phyloP scores from a whole-genome alignment of 2,329 filamentous ascomycete species.

The Phyllosticta ampelicida region DNA sequence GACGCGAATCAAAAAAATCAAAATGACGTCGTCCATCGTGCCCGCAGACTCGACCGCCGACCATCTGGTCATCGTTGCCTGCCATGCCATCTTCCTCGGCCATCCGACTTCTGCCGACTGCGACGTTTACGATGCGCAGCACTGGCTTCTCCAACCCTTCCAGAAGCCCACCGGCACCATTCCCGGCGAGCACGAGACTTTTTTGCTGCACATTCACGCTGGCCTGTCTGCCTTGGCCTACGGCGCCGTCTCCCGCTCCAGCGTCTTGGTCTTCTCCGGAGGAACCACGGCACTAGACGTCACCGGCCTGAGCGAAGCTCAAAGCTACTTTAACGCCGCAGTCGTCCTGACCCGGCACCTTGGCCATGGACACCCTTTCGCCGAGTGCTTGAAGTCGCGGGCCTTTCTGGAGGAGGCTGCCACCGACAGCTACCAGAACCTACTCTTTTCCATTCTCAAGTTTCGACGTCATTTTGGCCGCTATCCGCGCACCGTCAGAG shows the following conservation, averaged over 20 bases:
- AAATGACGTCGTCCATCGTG: neutral
- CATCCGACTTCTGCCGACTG: conserved; percentile 18
- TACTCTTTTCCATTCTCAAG: conserved; percentile 62
- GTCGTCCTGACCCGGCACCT: conserved; percentile 17
- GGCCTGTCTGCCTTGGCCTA: conserved; percentile 46
- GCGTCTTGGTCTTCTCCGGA: conserved; percentile 62
- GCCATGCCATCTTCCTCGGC: conserved; percentile 68
- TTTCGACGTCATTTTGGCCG: conserved; percentile 31
- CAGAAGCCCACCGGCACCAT: conserved; percentile 40
- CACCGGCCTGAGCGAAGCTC: conserved; percentile 24
- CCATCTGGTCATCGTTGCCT: conserved; percentile 68
- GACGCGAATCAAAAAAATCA: too few relatives aligned
- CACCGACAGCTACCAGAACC: conserved; percentile 76
- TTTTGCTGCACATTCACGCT: conserved; percentile 60
- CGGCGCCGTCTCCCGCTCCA: conserved; percentile 31
- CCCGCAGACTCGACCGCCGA: neutral
- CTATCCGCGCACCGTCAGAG: conserved; percentile 32
- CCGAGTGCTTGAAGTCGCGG: conserved; percentile 19
- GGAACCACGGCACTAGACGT: conserved; percentile 32
- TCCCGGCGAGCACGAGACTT: conserved; percentile 65
- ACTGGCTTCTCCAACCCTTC: conserved; percentile 62
- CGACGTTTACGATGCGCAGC: conserved; percentile 25
- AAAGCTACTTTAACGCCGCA: conserved; percentile 26
- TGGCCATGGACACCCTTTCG: conserved; percentile 12
- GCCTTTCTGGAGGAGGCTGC: conserved; percentile 58